A percentile compares a stretch with the other conserved stretches of the same genome.
phyloP scores from a whole-genome alignment of 345 rosid species.

The Schrenkiella parvula region DNA sequence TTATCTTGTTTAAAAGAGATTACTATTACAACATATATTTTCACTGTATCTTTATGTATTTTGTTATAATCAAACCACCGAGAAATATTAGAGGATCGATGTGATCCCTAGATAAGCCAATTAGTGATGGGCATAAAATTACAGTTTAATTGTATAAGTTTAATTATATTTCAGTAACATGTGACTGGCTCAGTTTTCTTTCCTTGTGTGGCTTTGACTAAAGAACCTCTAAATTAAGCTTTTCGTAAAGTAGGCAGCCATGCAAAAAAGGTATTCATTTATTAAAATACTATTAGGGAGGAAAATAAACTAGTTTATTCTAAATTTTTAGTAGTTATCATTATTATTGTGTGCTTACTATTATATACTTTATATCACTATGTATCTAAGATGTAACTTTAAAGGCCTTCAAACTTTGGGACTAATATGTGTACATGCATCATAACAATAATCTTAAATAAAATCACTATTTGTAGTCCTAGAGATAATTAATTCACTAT shows the following conservation, averaged over 20 bases:
- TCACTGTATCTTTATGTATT: too few species aligned
- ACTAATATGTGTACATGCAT: not conserved
- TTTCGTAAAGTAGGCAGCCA: slow-evolving; percentile 21
- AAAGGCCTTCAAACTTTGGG: not conserved
- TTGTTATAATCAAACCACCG: not conserved
- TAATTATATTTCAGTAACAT: not conserved
- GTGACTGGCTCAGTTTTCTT: slow-evolving; percentile 10
- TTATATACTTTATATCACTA: not conserved
- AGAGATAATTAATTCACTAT: not conserved
- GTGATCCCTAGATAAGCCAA: not conserved
- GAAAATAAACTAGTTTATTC: not conserved
- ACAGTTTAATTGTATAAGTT: not conserved
- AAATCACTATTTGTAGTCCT: not conserved
- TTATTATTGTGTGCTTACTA: not conserved
- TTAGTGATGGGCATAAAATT: not conserved
- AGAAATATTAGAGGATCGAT: not conserved
- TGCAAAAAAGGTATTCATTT: not conserved
- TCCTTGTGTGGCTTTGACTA: slow-evolving; percentile 2
- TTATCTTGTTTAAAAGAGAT: too few species aligned
- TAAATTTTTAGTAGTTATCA: not conserved
- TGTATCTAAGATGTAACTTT: not conserved
- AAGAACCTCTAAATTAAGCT: slow-evolving; percentile 1
- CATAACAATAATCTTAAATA: not conserved
- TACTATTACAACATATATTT: too few species aligned
- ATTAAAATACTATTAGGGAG: not conserved